Evolutionary conservation across 495 filamentous ascomycete genomes (phyloP), one percentile per base, ranked within the genome.

Genomic region (Trichoderma asperelloides): DNA sequence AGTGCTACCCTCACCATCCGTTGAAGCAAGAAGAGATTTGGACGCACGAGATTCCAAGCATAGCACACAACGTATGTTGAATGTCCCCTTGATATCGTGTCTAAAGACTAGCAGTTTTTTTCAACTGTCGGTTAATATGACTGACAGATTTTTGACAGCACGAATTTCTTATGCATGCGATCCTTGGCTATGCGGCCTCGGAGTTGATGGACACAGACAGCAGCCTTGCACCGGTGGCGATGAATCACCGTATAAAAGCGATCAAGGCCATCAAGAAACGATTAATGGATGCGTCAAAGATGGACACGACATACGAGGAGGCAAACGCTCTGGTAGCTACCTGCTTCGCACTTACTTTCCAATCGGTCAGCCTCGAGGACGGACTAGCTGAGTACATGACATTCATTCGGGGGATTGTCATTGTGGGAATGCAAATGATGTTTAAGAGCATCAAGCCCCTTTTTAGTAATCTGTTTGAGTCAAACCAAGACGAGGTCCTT

Each of bases 361-460:
- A 88, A 71, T 84, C 84, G 0, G 79, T 82, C 57, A 75, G 83
- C 66, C 80, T 88, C 63, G 76, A 80, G 40, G 86, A 88, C 74
- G 86, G 86, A 15, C 76, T 88, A 66, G 73, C 77, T 33, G 86
- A 89, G 70, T 89, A 85, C 71, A 82, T 87, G 75, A 83, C 86
- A 13, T 88, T 88, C 73, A 80, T 86, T 45, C 78, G 86, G 33
- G 86, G 86, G 23, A 82, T 85, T 68, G 73, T 82, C 43, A 76
- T 87, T 12, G 79, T 89, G 7, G 80, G 81, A 4, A 72, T 77
- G 21, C 78, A 82, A 69, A 85, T 86, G 75, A 76, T 74, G 62
- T 65, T 72, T 30, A 74, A 73, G 65, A 78, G 77, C 16, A 68
- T 74, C 18, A 78, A 77, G 55, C 78, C 84, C 67, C 68, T 82